Evolutionary conservation across 1,139 yeast genomes (phyloP).

Genomic region (Saccharomyces hybrid): DNA sequence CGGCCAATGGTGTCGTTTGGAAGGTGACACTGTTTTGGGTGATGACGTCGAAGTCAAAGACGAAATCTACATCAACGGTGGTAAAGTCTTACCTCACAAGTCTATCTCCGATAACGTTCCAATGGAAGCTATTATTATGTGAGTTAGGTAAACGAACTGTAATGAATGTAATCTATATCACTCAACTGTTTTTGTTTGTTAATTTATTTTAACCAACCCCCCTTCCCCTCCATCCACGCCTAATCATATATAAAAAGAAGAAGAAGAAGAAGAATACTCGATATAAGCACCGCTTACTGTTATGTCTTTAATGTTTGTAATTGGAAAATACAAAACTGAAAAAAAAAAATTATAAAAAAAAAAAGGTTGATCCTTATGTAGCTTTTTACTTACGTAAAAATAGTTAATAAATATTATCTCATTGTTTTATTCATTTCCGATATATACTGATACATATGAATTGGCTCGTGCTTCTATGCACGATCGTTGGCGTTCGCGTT

Average conservation of each 20-base stretch:
- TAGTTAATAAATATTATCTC: neutral
- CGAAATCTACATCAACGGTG: conserved; percentile 98
- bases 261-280: neutral
- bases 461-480: neutral
- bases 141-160: conserved; percentile 10
- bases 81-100: conserved; percentile 98
- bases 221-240: too few species aligned
- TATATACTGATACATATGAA: neutral
- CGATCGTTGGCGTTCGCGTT: neutral
- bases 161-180: neutral
- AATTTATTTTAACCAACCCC: neutral
- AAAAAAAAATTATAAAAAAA: neutral
- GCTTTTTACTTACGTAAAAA: neutral
- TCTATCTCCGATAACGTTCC: conserved; percentile 94
- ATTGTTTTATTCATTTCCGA: neutral
- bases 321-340: neutral
- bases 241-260: neutral
- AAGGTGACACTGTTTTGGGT: conserved; percentile 95
- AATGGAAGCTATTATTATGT: conserved; percentile 97
- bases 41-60: conserved; percentile 98
- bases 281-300: neutral
- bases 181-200: neutral
- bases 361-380: conserved; percentile 1
- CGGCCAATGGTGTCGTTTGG: conserved; percentile 99
- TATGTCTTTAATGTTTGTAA: neutral